Evolutionary conservation across 495 filamentous ascomycete genomes (phyloP), one percentile per base, ranked within the genome.

Genomic region (Trichocladium uniseriatum): DNA sequence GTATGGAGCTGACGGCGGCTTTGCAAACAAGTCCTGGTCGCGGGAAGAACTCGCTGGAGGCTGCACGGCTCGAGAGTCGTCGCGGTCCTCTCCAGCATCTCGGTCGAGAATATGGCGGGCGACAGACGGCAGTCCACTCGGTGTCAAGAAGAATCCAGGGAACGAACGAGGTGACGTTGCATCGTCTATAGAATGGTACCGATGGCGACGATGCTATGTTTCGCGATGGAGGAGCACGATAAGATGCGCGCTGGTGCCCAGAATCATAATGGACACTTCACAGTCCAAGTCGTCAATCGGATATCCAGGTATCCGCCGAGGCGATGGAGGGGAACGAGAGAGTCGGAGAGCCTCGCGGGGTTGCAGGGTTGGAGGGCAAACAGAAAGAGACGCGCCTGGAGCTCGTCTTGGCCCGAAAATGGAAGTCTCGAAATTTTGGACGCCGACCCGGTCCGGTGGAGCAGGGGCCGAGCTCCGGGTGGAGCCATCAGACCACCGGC

Each of bases 71-170:
- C 80, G 67, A 89, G 76, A 72, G 79, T 84, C 71, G 78, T 77
- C 50, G 80, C 79, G 46, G 83, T 84, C 65, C 82, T 83, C 83
- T 94, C 86, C 68, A 91, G 83, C 87, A 94, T 94, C 61, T 73
- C 59, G 59, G 48, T 43, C 27, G 37, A 42, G 27, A n/a, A 9
- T 8, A 34, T 13, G 35, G 20, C 35, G n/a, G n/a, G n/a, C n/a
- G n/a, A n/a, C n/a, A 31, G 15, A 7, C 27, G 29, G 13, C 45
- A 13, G 37, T 35, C 19, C 43, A 42, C 36, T 36, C 46, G 21
- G 40, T 50, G 42, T 22, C 42, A 29, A 36, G 6, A 27, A 20
- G 13, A 35, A 43, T 19, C 35, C 53, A 31, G 46, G 10, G 28
- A n/a, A 5, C 7, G 5, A 21, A 14, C 11, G 29, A n/a, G 21